Evolutionary conservation across 2,329 filamentous ascomycete species (phyloP).

Genomic region (Cladorrhinum sp.): DNA sequence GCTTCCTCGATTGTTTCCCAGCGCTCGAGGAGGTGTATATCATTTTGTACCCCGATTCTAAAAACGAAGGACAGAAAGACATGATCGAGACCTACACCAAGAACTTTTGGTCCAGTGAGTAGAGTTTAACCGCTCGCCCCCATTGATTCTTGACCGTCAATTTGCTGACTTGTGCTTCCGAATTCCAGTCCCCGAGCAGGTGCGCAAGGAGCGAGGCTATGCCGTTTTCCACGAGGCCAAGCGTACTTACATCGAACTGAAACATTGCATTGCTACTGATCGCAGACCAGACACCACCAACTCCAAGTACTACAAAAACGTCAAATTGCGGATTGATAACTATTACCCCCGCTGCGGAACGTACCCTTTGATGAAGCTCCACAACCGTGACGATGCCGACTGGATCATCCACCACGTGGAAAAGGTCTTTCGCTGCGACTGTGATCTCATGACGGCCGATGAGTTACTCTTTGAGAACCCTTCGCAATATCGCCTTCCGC

Average conservation of each 20-base stretch:
- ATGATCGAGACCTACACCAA: conserved; percentile 6
- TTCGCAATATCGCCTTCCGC: background rate
- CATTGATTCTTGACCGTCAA: background rate
- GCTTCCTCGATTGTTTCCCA: conserved; percentile 29
- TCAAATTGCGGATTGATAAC: too few relatives aligned
- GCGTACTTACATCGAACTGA: conserved; percentile 1
- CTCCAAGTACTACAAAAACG: too few relatives aligned
- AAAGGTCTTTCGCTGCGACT: background rate
- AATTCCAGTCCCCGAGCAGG: background rate
- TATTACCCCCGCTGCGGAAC: too few relatives aligned
- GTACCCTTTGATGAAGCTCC: too few relatives aligned
- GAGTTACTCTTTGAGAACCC: background rate
- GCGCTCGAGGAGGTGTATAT: conserved; percentile 32
- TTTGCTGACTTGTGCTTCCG: background rate
- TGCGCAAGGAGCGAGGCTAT: background rate
- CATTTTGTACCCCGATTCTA: conserved; percentile 22
- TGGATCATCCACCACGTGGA: too few relatives aligned
- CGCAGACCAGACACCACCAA: too few relatives aligned
- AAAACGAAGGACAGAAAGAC: too few relatives aligned
- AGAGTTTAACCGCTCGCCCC: background rate
- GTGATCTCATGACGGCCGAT: background rate
- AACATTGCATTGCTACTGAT: background rate
- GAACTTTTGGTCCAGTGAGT: conserved; percentile 14
- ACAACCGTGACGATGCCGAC: too few relatives aligned
- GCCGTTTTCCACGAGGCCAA: conserved; percentile 9